These are phyloP conservation scores for Pezicula radicicola DNA, from an alignment of 2,329 filamentous ascomycete genomes.

Conservation along the genomic window DNA sequence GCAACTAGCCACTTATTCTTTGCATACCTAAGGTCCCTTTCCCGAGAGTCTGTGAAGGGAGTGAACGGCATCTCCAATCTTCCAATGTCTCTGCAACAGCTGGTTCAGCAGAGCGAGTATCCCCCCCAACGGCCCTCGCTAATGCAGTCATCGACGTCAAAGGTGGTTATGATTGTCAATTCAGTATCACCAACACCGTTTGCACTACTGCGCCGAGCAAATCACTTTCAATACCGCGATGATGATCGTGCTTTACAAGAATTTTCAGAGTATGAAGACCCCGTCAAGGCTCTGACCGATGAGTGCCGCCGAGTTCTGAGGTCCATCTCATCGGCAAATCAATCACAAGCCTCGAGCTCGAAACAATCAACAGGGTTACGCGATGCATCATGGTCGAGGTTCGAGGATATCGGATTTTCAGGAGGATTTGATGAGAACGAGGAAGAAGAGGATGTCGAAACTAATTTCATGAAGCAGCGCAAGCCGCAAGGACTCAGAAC, in stretches of 20 bases:
- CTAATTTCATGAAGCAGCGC: slow-evolving; percentile 29
- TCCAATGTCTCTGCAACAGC: slow-evolving; percentile 84
- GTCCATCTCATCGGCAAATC: slow-evolving; percentile 84
- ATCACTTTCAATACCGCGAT: slow-evolving; percentile 93
- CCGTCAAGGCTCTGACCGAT: slow-evolving; percentile 82
- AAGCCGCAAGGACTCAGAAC: slow-evolving; percentile 55
- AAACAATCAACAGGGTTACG: slow-evolving; percentile 70
- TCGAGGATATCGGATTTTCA: slow-evolving; percentile 91
- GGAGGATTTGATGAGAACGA: slow-evolving; percentile 70
- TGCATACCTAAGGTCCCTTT: slow-evolving; percentile 86
- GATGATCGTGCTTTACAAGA: slow-evolving; percentile 80
- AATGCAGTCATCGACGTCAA: slow-evolving; percentile 77
- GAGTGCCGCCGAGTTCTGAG: slow-evolving; percentile 90
- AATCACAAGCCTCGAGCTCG: slow-evolving; percentile 70
- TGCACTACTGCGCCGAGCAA: slow-evolving; percentile 81
- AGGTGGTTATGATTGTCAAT: slow-evolving; percentile 96
- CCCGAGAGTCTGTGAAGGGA: slow-evolving; percentile 69
- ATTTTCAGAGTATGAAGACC: slow-evolving; percentile 87
- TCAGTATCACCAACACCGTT: slow-evolving; percentile 94
- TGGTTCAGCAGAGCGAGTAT: slow-evolving; percentile 91
- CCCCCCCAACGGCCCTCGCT: slow-evolving; percentile 77
- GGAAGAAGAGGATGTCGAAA: slow-evolving; percentile 54
- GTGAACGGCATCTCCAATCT: slow-evolving; percentile 79
- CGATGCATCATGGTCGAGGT: slow-evolving; percentile 94
- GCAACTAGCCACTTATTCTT: slow-evolving; percentile 97